phyloP scores from a whole-genome alignment of 2,329 filamentous ascomycete genomes.

The Hysterium pulicare region DNA sequence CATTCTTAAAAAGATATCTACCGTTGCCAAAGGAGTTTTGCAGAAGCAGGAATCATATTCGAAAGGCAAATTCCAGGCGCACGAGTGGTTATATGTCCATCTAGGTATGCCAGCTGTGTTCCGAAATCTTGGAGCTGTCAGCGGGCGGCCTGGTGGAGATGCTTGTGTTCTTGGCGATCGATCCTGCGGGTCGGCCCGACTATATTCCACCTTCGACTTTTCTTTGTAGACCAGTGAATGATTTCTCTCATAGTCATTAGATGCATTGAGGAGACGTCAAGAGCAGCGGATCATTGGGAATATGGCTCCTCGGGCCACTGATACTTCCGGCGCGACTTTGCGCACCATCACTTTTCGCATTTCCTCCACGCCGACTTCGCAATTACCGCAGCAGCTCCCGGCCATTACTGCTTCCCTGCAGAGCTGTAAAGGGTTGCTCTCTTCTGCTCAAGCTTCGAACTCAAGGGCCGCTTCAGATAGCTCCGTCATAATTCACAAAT shows the following conservation, averaged over 20 bases:
- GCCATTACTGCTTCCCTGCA: slow-evolving; percentile 59
- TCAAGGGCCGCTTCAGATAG: slow-evolving; percentile 63
- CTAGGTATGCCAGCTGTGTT: background rate
- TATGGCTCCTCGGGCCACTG: slow-evolving; percentile 26
- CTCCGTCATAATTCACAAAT: slow-evolving; percentile 71
- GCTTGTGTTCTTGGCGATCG: background rate
- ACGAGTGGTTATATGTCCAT: too few relatives aligned
- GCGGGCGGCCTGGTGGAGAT: too few relatives aligned
- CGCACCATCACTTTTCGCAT: slow-evolving; percentile 62
- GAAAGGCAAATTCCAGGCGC: slow-evolving; percentile 22
- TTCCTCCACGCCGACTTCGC: slow-evolving; percentile 65
- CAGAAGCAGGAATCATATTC: slow-evolving; percentile 28
- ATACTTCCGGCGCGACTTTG: slow-evolving; percentile 23
- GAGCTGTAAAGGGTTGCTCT: slow-evolving; percentile 59
- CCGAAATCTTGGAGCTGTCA: background rate
- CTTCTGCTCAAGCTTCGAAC: slow-evolving; percentile 55
- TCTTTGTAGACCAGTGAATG: background rate
- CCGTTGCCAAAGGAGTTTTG: slow-evolving; percentile 21
- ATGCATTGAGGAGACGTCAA: too few relatives aligned
- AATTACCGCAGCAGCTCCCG: slow-evolving; percentile 71
- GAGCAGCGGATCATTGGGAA: too few relatives aligned
- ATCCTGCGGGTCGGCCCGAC: background rate
- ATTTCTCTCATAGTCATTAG: too few relatives aligned
- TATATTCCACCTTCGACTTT: background rate
- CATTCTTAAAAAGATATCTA: slow-evolving; percentile 31